phyloP scores from a whole-genome alignment of 2,329 filamentous ascomycete species.

The Aspergillus sp. region DNA sequence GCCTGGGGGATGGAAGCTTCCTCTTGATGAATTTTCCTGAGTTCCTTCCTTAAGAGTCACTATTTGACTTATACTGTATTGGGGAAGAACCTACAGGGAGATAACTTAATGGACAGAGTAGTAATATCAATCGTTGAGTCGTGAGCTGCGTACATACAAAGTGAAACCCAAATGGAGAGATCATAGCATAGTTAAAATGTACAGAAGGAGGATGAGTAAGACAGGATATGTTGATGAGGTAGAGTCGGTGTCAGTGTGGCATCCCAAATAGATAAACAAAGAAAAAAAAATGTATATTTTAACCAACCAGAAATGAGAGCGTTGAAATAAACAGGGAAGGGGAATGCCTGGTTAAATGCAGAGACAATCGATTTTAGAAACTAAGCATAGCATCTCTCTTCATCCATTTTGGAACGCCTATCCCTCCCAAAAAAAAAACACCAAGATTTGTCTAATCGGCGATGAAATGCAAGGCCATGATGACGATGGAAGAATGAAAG shows the following conservation, averaged over 20 bases:
- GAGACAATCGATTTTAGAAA: neutral
- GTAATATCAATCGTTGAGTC: constrained; percentile 12
- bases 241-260: neutral
- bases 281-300: neutral
- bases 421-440: neutral
- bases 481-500: constrained; percentile 9
- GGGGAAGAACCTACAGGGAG: neutral
- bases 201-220: neutral
- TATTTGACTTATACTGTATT: neutral
- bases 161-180: neutral
- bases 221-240: neutral
- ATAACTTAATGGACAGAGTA: neutral
- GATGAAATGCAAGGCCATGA: constrained; percentile 11
- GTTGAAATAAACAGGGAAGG: neutral
- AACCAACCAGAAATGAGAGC: neutral
- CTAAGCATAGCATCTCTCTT: neutral
- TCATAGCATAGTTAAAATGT: neutral
- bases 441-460: constrained; percentile 18
- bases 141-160: constrained; percentile 8
- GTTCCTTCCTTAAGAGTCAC: neutral
- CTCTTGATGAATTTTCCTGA: too few species aligned
- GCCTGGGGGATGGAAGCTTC: too few species aligned
- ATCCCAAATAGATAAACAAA: neutral
- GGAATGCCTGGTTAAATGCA: constrained; percentile 6
- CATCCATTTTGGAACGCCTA: constrained; percentile 8